Evolutionary conservation across 1,284 basidiomycete species (phyloP), one percentile per base, ranked within the genome.

Genomic region (Heterobasidion parviporum): DNA sequence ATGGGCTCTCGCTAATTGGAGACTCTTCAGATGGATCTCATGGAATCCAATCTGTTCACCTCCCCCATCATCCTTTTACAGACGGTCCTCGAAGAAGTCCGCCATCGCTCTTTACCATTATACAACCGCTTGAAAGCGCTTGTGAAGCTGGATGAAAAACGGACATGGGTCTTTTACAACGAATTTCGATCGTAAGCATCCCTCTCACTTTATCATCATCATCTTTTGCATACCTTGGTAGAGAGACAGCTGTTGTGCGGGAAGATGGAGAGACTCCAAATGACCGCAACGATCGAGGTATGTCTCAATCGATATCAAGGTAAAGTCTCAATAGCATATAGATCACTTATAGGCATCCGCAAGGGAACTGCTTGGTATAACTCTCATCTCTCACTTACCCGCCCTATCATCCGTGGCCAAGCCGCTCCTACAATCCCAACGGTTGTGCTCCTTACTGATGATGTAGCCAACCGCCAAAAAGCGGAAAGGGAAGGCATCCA

Each of bases 51-150:
- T 6, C 72, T 86, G 1, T 92, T 97, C 60, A 78, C 73, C 0
- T 76, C 90, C 0, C 89, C 92, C 0, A 82, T 97, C 54, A 87
- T 99, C 54, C 76, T 99, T 10, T 81, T 98, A 1, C 97, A 99
- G 70, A 99, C 96, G 0, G 94, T 98, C 1, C 75, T 98, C 52
- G 92, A 97, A 62, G 97, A 99, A 80, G 94, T 98, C 57, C 80
- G 96, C 55, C 96, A 99, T 70, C 83, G 96, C 33, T 95, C 92
- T 0, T 72, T 99, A 35, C 97, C 97, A 1, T 76, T 99, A 15
- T 94, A 92, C 72, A 98, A 96, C 68, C 87, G 94, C 32, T 77
- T 98, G 56, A 93, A 91, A 63, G 83, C 87, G 1, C 75, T 98
- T 38, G 77, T 88, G 33, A 87, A 83, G 60, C 81, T 84, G 61